These are phyloP conservation scores for Corylus avellana DNA, from an alignment of 306 rosid genomes.

Conservation along the genomic window DNA sequence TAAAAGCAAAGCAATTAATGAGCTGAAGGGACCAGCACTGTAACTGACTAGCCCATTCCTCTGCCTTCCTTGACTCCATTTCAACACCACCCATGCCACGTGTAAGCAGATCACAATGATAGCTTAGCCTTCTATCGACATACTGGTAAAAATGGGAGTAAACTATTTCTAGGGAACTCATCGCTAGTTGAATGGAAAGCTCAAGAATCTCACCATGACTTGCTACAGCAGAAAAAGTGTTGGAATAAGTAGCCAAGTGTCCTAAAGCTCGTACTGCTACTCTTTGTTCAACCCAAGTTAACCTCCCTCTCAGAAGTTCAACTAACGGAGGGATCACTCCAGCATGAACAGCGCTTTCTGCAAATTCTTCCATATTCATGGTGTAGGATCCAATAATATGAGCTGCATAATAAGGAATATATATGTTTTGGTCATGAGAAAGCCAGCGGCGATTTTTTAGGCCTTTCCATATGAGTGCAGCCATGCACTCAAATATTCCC, in stretches of 20 bases:
- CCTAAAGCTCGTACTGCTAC: conserved; percentile 99
- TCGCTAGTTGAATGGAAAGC: conserved; percentile 85
- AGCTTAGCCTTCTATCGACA: conserved; percentile 89
- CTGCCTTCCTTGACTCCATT: conserved; percentile 99
- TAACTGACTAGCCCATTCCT: conserved; percentile 99
- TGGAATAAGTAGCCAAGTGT: conserved; percentile 90
- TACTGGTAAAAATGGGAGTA: conserved; percentile 93
- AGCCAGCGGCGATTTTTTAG: conserved; percentile 97
- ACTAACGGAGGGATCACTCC: conserved; percentile 90
- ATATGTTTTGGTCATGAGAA: conserved; percentile 94
- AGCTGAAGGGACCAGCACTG: conserved; percentile 99
- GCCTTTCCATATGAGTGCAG: conserved; percentile 95
- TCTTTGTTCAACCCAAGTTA: conserved; percentile 99
- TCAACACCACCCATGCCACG: conserved; percentile 99
- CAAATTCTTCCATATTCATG: conserved; percentile 98
- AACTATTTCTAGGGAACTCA: conserved; percentile 91
- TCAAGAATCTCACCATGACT: conserved; percentile 93
- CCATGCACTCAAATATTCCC: conserved; percentile 97
- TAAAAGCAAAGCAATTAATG: conserved; percentile 92
- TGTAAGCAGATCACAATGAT: conserved; percentile 95
- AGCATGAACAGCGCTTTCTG: conserved; percentile 78
- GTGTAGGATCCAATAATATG: conserved; percentile 98
- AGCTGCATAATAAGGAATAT: conserved; percentile 97
- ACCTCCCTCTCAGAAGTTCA: conserved; percentile 89
- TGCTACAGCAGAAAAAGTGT: conserved; percentile 79